These are phyloP conservation scores for Aristolochia fimbriata DNA, from an alignment of 164 flowering plant species.

Conservation along the genomic window DNA sequence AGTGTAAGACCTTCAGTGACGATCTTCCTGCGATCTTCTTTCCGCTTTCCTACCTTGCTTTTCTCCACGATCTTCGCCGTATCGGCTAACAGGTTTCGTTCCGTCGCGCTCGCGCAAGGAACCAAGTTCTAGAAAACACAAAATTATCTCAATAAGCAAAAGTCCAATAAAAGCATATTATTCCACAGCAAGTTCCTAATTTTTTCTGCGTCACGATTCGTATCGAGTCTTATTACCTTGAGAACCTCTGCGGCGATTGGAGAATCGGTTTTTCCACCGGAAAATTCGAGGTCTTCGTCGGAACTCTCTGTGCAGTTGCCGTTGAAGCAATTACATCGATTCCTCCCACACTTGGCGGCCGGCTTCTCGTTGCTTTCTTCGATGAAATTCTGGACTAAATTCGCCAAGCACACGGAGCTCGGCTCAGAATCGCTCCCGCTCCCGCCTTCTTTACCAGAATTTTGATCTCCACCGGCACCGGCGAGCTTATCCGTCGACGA, in stretches of 20 bases:
- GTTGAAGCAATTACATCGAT: constrained; percentile 84
- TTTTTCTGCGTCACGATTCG: neutral
- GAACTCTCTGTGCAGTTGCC: constrained; percentile 57
- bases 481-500: constrained; percentile 41
- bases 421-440: constrained; percentile 54
- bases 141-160: neutral
- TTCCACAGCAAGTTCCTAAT: neutral
- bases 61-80: constrained; percentile 28
- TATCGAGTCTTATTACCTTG: constrained; percentile 33
- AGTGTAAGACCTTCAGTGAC: constrained; percentile 38
- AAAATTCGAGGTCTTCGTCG: constrained; percentile 60
- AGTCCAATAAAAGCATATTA: neutral
- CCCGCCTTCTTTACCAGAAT: constrained; percentile 19
- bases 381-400: constrained; percentile 79
- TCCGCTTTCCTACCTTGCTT: constrained; percentile 41
- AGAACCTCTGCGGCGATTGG: constrained; percentile 34
- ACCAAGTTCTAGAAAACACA: constrained; percentile 17
- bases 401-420: constrained; percentile 75
- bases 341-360: constrained; percentile 42
- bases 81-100: constrained; percentile 31
- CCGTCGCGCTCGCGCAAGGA: constrained; percentile 16
- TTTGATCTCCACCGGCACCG: constrained; percentile 13
- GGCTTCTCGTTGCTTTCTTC: constrained; percentile 63
- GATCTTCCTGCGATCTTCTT: constrained; percentile 36
- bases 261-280: constrained; percentile 26